Evolutionary conservation across 1,139 yeast species (phyloP), one percentile per base, ranked within the genome.

Genomic region (Sugiyamaella japonica): DNA sequence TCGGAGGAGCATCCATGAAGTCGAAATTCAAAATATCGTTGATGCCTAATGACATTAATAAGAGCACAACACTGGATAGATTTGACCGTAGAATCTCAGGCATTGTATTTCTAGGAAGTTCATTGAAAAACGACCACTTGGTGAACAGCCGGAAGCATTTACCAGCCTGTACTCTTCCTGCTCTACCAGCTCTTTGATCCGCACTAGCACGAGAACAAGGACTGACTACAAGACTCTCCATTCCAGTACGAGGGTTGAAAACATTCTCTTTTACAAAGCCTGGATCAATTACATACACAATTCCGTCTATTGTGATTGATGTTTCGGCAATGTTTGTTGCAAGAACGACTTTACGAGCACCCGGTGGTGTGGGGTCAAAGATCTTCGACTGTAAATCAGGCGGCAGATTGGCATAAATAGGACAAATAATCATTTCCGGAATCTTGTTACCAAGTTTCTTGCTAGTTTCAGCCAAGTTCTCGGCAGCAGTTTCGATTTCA

Each of bases 271-370:
- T 93, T 13, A 90, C 96, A 67, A 87, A 89, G 0, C 99, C 99
- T 0, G 96, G 88, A 67, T 93, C 99, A 48, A 93, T 82, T 3
- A 93, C 99, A 66, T 81, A 91, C 17, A 81, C 83, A 49, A 93
- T 87, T 1, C 97, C 97, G 65, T 90, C 95, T 56, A 93, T 91
- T 0, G 99, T 93, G 63, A 93, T 85, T 6, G 98, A 91, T 0
- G 99, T 93, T 69, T 93, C 99, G 0, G 99, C 99, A 62, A 93
- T 91, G 63, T 93, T 93, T 0, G 99, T 93, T 0, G 99, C 97
- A 53, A 93, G 74, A 1, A 93, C 96, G 7, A 93, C 95, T 66
- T 93, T 93, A 32, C 99, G 73, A 1, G 87, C 73, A 16, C 83
- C 82, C 5, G 78, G 76, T 0, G 97, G 97, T 0, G 97, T 87